Evolutionary conservation across 345 rosid genomes (phyloP), one percentile per base, ranked within the genome.

Genomic region (Garcia nutans): DNA sequence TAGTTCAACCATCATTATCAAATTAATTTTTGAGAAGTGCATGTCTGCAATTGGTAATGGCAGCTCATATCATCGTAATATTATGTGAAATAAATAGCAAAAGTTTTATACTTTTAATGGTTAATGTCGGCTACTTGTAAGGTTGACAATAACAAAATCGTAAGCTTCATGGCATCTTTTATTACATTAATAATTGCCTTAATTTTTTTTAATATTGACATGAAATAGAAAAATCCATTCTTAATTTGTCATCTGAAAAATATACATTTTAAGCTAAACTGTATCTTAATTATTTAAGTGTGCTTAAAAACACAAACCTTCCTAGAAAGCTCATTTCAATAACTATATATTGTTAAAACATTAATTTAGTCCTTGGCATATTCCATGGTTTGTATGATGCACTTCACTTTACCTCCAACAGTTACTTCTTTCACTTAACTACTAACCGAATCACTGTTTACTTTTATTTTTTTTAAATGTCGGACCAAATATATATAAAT

Each of bases 361-460:
- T 28, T 28, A 28, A 28, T 7, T 12, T 15, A 2, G 82, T 78
- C 78, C 63, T 23, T 74, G 45, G 76, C 83, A 63, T 63, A 24
- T 70, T 80, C 64, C 85, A 77, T 77, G 77, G 75, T 70, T 56
- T 68, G 20, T 26, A 61, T 77, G 83, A 50, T 37, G 6, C 41
- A 37, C 41, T 37, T 37, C 63, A 5, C 73, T 75, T 69, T 79
- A 74, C 31, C 55, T 28, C 26, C 45, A 37, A 31, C n/a, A 57
- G 31, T 59, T 58, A 70, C 37, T 23, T 31, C 55, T 70, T 52
- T 52, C 16, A 8, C 16, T 17, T 45, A 50, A 72, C 50, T 42
- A 28, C 42, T 33, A n/a, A n/a, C 2, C 5, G 17, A 33, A 54
- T 20, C 47, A 41, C 28, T 11, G 28, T 37, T 37, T 37, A 3